Evolutionary conservation across 169 alveolate genomes (phyloP), one percentile per base, ranked within the genome.

Genomic region (Plasmodium relictum): DNA sequence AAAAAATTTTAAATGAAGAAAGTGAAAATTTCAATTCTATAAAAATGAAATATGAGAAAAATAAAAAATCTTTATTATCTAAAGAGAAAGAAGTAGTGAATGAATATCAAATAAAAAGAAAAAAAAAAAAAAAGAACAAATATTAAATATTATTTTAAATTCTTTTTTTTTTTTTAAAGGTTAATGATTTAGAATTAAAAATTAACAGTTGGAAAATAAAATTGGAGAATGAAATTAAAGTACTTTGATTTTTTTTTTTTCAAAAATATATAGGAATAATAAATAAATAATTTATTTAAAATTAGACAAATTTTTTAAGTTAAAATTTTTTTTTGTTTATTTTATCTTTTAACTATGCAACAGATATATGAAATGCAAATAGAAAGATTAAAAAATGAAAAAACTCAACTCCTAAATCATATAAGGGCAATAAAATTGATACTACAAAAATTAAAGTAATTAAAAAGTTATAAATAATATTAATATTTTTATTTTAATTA

Each of bases 311-410:
- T n/a, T n/a, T n/a, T n/a, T n/a, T n/a, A n/a, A n/a, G n/a, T n/a
- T n/a, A n/a, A n/a, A n/a, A n/a, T n/a, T n/a, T n/a, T n/a, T n/a
- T n/a, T n/a, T n/a, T n/a, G n/a, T n/a, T n/a, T n/a, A n/a, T n/a
- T n/a, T n/a, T n/a, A n/a, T n/a, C n/a, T n/a, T n/a, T n/a, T n/a
- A n/a, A n/a, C n/a, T 68, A 45, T 20, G 6, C 48, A 14, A 2
- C 31, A 74, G 88, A 74, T 74, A 44, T 74, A 74, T 41, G 88
- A 62, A 61, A 74, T 74, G 37, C 88, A 74, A 63, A 74, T 63
- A 24, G 88, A 74, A 54, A 20, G 88, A 62, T 61, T 74, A 20
- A 45, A 58, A 31, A 62, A 62, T 24, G 88, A 74, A 44, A 74
- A 74, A 50, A 74, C 76, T 2, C 88, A 74, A 41, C 88, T 74